Percentiles rank a stretch among this genome's conserved stretches.
Conservation (phyloP, 257 asterid genomes). For the Misopates orontium region DNA sequence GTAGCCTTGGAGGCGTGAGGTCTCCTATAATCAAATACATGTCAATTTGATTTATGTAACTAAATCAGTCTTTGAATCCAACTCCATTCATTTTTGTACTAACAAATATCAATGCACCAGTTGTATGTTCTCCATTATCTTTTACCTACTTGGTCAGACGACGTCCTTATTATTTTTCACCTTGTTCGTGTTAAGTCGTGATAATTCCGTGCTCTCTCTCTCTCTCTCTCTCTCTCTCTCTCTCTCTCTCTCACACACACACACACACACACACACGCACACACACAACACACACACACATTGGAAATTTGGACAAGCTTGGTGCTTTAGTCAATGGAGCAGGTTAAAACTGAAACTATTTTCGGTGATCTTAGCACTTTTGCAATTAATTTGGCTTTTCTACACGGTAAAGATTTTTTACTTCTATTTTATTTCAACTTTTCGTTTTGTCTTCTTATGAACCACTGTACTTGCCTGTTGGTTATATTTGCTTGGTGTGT, state of each 20-base stretch:
- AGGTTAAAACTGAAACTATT: conserved; percentile 22
- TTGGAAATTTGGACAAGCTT: too few relatives aligned
- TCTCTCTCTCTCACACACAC: too few relatives aligned
- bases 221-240: too few relatives aligned
- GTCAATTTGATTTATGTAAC: conserved; percentile 16
- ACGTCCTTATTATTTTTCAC: background rate
- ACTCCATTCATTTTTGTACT: background rate
- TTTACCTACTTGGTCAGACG: conserved; percentile 16
- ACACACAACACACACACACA: too few relatives aligned
- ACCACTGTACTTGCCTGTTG: background rate
- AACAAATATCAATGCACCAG: conserved; percentile 14
- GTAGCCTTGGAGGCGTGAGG: conserved; percentile 57
- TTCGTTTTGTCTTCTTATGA: too few relatives aligned
- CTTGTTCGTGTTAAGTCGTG: too few relatives aligned
- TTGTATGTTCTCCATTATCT: background rate
- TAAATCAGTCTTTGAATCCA: conserved; percentile 3
- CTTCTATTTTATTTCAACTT: too few relatives aligned
- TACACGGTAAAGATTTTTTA: background rate
- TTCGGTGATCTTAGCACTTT: background rate
- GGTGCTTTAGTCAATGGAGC: conserved; percentile 29
- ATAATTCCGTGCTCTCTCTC: too few relatives aligned
- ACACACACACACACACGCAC: too few relatives aligned
- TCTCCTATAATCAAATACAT: conserved; percentile 14
- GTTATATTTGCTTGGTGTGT: background rate
- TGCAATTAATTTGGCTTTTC: conserved; percentile 18